These are phyloP conservation scores for Irpex sp. DNA, from an alignment of 1,284 basidiomycete genomes.

Conservation along the genomic window DNA sequence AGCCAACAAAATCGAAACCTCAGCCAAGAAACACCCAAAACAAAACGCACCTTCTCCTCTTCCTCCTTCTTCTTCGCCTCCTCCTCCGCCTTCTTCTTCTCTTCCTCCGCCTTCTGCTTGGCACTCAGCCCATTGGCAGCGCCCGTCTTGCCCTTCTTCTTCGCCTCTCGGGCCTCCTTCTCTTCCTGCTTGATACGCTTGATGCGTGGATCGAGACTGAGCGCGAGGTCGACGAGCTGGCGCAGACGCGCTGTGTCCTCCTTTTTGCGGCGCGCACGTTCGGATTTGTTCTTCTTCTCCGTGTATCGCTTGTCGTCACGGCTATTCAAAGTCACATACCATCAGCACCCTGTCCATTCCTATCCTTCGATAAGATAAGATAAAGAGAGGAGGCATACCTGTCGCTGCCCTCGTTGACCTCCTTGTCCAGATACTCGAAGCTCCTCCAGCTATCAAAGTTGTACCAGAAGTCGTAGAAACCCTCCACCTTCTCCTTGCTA, in stretches of 20 bases:
- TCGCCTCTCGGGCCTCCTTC: conserved; percentile 92
- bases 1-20: conserved; percentile 1
- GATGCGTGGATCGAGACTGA: conserved; percentile 91
- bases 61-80: conserved; percentile 67
- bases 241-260: conserved; percentile 94
- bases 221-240: conserved; percentile 82
- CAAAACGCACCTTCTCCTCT: conserved; percentile 52
- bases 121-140: conserved; percentile 42
- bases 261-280: conserved; percentile 95
- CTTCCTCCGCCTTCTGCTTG: conserved; percentile 71
- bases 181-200: conserved; percentile 97
- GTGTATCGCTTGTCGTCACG: conserved; percentile 99
- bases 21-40: background rate
- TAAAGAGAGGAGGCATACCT: conserved; percentile 47
- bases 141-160: conserved; percentile 66
- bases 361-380: too few species aligned
- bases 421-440: conserved; percentile 99
- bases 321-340: conserved; percentile 34
- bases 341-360: background rate
- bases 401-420: conserved; percentile 96
- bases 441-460: conserved; percentile 99
- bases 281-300: conserved; percentile 99
- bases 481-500: conserved; percentile 82
- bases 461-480: conserved; percentile 99
- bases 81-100: conserved; percentile 71